A percentile compares a stretch with the other conserved stretches of the same genome.
Conservation (phyloP, 192 early-diverging fungal species). For the Cetraspora pellucida region DNA sequence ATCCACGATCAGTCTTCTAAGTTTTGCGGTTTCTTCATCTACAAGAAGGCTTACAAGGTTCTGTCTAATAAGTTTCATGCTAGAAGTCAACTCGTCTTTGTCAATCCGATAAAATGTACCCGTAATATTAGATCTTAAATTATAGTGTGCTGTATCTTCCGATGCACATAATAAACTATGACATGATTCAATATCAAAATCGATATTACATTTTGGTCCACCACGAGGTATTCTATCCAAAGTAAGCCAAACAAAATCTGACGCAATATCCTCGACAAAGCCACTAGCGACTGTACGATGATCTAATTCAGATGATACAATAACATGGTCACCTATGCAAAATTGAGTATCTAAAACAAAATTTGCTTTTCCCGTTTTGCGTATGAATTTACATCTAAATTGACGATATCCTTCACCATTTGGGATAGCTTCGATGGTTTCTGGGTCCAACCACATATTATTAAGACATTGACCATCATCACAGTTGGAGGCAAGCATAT, state of each 20-base stretch:
- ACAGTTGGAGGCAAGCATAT: constrained; percentile 51
- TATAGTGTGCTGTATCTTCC: constrained; percentile 32
- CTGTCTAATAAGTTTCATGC: constrained; percentile 67
- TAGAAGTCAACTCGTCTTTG: constrained; percentile 77
- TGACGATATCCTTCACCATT: neutral
- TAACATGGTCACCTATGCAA: constrained; percentile 74
- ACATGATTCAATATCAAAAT: constrained; percentile 59
- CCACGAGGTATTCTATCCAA: constrained; percentile 72
- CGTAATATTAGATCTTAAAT: constrained; percentile 38
- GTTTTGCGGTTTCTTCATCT: constrained; percentile 45
- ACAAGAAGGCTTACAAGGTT: constrained; percentile 79
- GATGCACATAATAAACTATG: constrained; percentile 60
- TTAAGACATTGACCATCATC: constrained; percentile 44
- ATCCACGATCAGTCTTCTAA: constrained; percentile 80
- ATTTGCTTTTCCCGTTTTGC: neutral
- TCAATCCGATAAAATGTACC: constrained; percentile 72
- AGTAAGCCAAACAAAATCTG: constrained; percentile 53
- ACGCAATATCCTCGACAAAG: constrained; percentile 60
- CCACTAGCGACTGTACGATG: constrained; percentile 79
- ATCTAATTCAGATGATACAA: constrained; percentile 70
- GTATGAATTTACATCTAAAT: constrained; percentile 12
- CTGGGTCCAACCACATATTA: constrained; percentile 22
- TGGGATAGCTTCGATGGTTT: neutral
- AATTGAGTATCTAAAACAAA: constrained; percentile 55
- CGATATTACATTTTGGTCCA: constrained; percentile 50